phyloP scores from a whole-genome alignment of 2,329 filamentous ascomycete genomes.

The Penicillium sp. region DNA sequence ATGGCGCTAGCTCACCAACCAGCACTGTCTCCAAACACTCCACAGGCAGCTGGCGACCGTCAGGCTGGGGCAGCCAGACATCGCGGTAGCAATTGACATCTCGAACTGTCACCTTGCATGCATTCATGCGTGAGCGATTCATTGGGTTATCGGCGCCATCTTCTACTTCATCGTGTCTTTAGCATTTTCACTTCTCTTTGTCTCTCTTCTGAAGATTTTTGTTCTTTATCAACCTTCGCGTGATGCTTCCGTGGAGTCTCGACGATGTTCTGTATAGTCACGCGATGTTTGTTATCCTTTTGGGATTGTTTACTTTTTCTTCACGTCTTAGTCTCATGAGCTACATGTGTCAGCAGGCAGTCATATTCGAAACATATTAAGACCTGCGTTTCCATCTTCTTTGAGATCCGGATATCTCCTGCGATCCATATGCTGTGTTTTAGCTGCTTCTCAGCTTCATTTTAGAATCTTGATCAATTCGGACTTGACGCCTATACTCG shows the following conservation, averaged over 20 bases:
- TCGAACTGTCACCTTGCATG: neutral
- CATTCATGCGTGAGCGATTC: constrained; percentile 20
- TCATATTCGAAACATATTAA: constrained; percentile 3
- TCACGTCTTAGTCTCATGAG: constrained; percentile 4
- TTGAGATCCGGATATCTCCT: neutral
- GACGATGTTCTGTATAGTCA: constrained; percentile 13
- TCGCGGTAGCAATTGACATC: constrained; percentile 21
- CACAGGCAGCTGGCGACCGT: constrained; percentile 35
- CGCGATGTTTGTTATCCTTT: constrained; percentile 9
- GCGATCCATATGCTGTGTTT: constrained; percentile 2
- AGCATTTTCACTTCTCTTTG: constrained; percentile 11
- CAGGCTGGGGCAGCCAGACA: constrained; percentile 28
- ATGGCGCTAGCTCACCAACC: constrained; percentile 35
- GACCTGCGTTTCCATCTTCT: neutral
- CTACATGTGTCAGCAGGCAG: constrained; percentile 3
- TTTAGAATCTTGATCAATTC: neutral
- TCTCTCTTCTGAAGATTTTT: constrained; percentile 1
- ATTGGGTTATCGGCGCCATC: constrained; percentile 2
- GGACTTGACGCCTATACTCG: neutral
- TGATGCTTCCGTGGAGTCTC: constrained; percentile 24
- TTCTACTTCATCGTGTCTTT: constrained; percentile 11
- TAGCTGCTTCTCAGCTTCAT: neutral
- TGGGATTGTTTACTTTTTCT: neutral
- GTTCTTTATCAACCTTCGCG: constrained; percentile 18
- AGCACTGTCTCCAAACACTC: constrained; percentile 41